phyloP scores from a whole-genome alignment of 192 early-diverging fungal species.

The Umbelopsis sp. region DNA sequence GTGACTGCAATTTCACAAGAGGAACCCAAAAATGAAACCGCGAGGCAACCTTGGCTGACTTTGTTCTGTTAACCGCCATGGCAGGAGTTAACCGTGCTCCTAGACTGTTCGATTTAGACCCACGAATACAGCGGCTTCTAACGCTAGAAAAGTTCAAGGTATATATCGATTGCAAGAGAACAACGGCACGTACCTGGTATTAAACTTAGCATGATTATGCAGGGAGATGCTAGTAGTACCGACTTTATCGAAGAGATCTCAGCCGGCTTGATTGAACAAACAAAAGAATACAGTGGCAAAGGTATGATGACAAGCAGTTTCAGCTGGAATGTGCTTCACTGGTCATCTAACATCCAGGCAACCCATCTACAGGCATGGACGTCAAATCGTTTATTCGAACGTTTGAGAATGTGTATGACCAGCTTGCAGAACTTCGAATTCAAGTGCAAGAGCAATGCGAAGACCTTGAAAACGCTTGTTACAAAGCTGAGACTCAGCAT shows the following conservation, averaged over 20 bases:
- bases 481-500: conserved; percentile 73
- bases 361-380: conserved; percentile 64
- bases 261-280: conserved; percentile 23
- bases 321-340: no score
- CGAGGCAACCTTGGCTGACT: neutral
- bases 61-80: neutral
- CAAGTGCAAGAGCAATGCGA: conserved; percentile 83
- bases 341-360: no score
- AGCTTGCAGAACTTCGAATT: conserved; percentile 74
- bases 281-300: conserved; percentile 18
- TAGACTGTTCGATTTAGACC: conserved; percentile 14
- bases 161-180: neutral
- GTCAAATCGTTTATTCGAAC: conserved; percentile 90
- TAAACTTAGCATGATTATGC: neutral
- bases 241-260: conserved; percentile 37
- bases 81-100: conserved; percentile 2
- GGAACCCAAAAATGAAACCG: neutral
- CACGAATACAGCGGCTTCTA: conserved; percentile 19
- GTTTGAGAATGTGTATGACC: conserved; percentile 85
- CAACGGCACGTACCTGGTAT: neutral
- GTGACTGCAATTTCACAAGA: no score
- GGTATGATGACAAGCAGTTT: conserved; percentile 18
- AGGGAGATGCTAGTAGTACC: conserved; percentile 25
- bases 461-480: conserved; percentile 79
- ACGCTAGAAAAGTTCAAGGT: conserved; percentile 21